A percentile compares a stretch with the other conserved stretches of the same genome.
These are phyloP conservation scores for Amaranthus cruentus DNA, from an alignment of 148 eudicot genomes.

Conservation along the genomic window DNA sequence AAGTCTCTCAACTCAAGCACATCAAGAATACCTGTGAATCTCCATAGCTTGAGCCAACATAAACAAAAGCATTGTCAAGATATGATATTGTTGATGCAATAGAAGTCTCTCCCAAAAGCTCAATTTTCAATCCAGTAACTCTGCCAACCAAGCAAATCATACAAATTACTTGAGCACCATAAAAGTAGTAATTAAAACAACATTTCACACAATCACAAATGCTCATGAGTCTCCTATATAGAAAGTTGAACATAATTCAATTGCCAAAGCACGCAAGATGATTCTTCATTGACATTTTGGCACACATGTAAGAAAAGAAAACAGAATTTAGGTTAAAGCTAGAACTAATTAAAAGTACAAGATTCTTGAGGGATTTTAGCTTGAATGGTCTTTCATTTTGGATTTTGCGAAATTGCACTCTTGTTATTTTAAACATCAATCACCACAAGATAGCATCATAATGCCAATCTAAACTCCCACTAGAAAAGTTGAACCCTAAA, in stretches of 20 bases:
- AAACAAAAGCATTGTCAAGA: slow-evolving; percentile 94
- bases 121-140: slow-evolving; percentile 97
- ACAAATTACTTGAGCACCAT: slow-evolving; percentile 13
- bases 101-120: slow-evolving; percentile 94
- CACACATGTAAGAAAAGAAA: neutral
- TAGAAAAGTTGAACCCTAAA: too few relatives aligned
- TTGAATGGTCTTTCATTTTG: too few relatives aligned
- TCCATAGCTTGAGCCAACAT: slow-evolving; percentile 92
- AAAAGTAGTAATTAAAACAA: neutral
- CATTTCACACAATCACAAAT: neutral
- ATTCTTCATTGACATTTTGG: too few relatives aligned
- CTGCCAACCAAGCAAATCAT: slow-evolving; percentile 36
- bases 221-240: neutral
- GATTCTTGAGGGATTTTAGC: too few relatives aligned
- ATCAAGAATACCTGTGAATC: slow-evolving; percentile 79
- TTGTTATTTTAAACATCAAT: too few relatives aligned
- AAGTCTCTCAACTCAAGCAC: neutral
- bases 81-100: slow-evolving; percentile 90
- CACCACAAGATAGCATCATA: too few relatives aligned
- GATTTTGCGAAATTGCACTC: too few relatives aligned
- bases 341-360: too few relatives aligned
- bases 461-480: too few relatives aligned
- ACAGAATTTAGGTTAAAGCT: too few relatives aligned
- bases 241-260: neutral
- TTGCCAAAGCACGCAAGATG: neutral